Base-by-base conservation (phyloP, 1,284 basidiomycete species). In the Microbotryomycetes sp. region DNA sequence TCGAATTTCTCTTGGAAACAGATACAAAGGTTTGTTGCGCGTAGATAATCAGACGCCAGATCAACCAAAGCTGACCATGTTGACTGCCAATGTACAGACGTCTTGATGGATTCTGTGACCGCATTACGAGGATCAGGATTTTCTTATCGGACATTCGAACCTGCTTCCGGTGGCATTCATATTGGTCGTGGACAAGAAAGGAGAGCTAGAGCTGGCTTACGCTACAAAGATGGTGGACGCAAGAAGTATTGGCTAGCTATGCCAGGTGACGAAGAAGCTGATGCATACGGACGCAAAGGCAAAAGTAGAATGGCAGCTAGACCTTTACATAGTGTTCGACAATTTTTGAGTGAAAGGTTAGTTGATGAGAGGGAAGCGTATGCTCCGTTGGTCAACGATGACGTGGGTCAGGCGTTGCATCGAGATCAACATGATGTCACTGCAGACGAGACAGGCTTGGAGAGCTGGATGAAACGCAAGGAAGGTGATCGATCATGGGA, bases 141-240 rank as follows among this genome's bases (percentile, higher is more conserved):
- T 80, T 89, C 89, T 54, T 98, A 98, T 76, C 86, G 92, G 60
- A 88, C 88, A 45, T 97, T 94, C 73, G 94, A 98, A 73, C 93
- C 94, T 1, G 89, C 88, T 45, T 92, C 97, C 74, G 92, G 92
- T 1, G 85, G 85, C 53, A 85, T 97, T 71, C 94, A 98, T 71
- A 49, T 63, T 66, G 91, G 92, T 22, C 80, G 81, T 3, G 91
- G 88, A 0, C 80, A 91, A 25, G 88, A 90, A 59, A 79, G 85
- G 46, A 81, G 92, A 2, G 92, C 96, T 59, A 80, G 86, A 31
- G 92, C 92, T 0, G 94, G 94, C 0, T 78, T 98, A 51, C 82
- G 96, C 4, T 98, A 98, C 73, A 85, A 86, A 47, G 83, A 87
- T 54, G 91, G 92, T 22, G 93, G 94, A 0, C 84, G 86, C 74